Conservation (phyloP, 345 rosid genomes). For the Lumnitzera racemosa region DNA sequence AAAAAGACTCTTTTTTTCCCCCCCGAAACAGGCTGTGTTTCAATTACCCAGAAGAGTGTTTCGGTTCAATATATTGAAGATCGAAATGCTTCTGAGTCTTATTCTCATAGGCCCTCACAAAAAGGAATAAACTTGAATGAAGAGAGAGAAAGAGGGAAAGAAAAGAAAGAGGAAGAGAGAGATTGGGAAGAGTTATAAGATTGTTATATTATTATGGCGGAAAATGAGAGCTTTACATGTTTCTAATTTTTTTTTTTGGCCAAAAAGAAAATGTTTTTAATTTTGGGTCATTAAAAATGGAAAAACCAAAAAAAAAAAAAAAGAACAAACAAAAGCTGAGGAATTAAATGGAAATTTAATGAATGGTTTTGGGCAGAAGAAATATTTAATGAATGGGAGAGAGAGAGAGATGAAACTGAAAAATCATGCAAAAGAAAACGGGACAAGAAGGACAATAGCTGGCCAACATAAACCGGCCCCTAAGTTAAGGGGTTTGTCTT, state of each 20-base stretch:
- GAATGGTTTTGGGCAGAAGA: too few relatives aligned
- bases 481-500: neutral
- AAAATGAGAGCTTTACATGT: too few relatives aligned
- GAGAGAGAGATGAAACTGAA: neutral
- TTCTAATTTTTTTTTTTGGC: too few relatives aligned
- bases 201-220: too few relatives aligned
- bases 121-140: neutral
- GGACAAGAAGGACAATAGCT: too few relatives aligned
- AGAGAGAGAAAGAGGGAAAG: neutral
- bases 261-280: too few relatives aligned
- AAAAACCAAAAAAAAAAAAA: too few relatives aligned
- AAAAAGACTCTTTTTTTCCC: neutral
- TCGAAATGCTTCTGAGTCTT: constrained; percentile 5
- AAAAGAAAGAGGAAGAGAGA: neutral
- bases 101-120: neutral
- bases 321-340: neutral
- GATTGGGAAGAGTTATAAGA: neutral
- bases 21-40: neutral
- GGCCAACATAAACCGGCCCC: neutral
- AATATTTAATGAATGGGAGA: neutral
- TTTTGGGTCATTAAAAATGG: too few relatives aligned
- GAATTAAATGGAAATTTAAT: neutral
- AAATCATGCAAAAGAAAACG: neutral
- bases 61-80: neutral
- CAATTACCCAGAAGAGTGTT: neutral